Evolutionary conservation across 768 basidiomycete species (phyloP), one percentile per base, ranked within the genome.

Genomic region (Leucocoprinus sp.): DNA sequence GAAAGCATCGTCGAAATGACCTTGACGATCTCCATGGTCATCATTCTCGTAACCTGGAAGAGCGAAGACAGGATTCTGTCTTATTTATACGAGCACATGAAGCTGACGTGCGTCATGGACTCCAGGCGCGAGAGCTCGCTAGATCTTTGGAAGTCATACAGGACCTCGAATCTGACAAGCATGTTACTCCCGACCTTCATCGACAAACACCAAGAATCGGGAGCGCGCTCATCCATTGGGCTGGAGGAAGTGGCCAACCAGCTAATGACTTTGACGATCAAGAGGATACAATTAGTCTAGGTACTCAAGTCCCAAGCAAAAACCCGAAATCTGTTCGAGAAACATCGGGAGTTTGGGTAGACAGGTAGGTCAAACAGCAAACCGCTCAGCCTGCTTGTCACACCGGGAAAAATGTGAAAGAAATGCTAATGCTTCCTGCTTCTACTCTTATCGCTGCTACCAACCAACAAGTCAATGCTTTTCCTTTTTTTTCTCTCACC

Each of bases 1-100:
- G 33, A n/a, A 27, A 35, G 19, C 31, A 36, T 5, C 39, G 19
- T 18, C 26, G 21, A 8, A 9, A 35, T 14, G 29, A 47, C 17
- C 17, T 4, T 8, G 46, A 41, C 8, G 43, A 19, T 27, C 9
- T 19, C 26, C 14, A 8, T 27, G 12, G 5, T 23, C 19, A 24
- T 36, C 28, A 33, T 2, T 8, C 31, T 7, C 38, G 34, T 9
- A 21, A 33, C 17, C 36, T 14, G 11, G 38, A 44, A 42, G 31
- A 8, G 4, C 50, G 55, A 23, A 63, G 68, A 39, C 54, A 62
- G 27, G 55, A 54, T 22, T 31, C 52, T 7, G 24, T 12, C 4
- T 63, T 80, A 3, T 74, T 67, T 49, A 64, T 90, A 26, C 78
- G 81, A 52, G 90, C 85, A 0, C 73, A 89, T 57, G 90, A 93